Percentiles rank a stretch among this genome's conserved stretches.
These are phyloP conservation scores for Rusavskia elegans DNA, from an alignment of 495 filamentous ascomycete species.

Conservation along the genomic window DNA sequence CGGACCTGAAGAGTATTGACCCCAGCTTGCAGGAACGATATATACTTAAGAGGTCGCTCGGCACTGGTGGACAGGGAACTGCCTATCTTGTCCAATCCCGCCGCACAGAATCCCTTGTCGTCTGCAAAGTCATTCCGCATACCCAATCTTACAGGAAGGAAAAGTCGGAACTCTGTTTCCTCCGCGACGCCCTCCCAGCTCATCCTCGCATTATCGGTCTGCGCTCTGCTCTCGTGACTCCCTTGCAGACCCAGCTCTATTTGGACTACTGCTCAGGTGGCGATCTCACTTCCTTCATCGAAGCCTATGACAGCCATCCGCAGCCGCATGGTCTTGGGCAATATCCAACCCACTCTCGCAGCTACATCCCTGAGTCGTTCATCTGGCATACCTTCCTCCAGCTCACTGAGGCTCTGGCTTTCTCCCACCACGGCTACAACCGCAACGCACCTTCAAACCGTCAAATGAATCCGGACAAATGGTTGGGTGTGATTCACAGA, in stretches of 20 bases:
- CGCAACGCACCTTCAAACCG: background rate
- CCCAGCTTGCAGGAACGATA: background rate
- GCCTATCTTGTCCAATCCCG: background rate
- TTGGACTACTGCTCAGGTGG: slow-evolving; percentile 96
- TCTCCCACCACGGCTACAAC: slow-evolving; percentile 56
- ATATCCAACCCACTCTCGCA: slow-evolving; percentile 10
- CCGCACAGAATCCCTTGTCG: slow-evolving; percentile 1
- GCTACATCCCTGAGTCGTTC: slow-evolving; percentile 90
- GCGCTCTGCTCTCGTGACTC: background rate
- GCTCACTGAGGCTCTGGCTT: slow-evolving; percentile 82
- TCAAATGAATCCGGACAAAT: background rate
- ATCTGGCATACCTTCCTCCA: slow-evolving; percentile 93
- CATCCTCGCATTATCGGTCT: slow-evolving; percentile 10
- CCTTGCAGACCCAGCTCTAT: slow-evolving; percentile 54
- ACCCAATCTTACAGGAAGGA: background rate
- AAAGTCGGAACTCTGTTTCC: background rate
- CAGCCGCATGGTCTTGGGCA: background rate
- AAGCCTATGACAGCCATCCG: slow-evolving; percentile 17
- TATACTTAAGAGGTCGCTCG: background rate
- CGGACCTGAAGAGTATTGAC: background rate
- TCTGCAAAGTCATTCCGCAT: slow-evolving; percentile 6
- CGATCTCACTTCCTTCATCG: slow-evolving; percentile 69
- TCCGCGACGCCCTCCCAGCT: background rate
- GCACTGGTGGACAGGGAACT: slow-evolving; percentile 2
- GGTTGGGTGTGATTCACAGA: slow-evolving; percentile 62